Conservation (phyloP, 495 filamentous ascomycete genomes). For the Letharia columbiana region DNA sequence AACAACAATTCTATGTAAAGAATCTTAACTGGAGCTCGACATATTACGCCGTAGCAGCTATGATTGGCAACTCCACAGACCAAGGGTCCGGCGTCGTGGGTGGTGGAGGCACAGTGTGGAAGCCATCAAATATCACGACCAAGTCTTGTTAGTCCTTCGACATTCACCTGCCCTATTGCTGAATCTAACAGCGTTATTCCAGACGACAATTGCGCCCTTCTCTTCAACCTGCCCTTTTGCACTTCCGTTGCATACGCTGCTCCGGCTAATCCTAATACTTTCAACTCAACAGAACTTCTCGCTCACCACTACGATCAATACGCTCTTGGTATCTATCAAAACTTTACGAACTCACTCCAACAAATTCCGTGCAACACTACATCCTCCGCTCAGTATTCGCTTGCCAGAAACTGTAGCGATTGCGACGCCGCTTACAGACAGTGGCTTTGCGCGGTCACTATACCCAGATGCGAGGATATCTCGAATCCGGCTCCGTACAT, state of each 20-base stretch:
- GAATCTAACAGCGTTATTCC: constrained; percentile 18
- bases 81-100: constrained; percentile 44
- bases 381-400: constrained; percentile 64
- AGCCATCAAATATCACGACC: constrained; percentile 58
- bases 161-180: constrained; percentile 13
- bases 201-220: constrained; percentile 70
- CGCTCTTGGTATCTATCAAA: constrained; percentile 51
- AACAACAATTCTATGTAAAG: constrained; percentile 77
- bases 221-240: constrained; percentile 80
- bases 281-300: constrained; percentile 29
- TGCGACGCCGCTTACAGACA: constrained; percentile 76
- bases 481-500: constrained; percentile 47
- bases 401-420: constrained; percentile 63
- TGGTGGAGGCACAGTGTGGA: constrained; percentile 66
- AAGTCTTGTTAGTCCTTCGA: constrained; percentile 53
- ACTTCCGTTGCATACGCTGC: constrained; percentile 82
- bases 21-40: constrained; percentile 59
- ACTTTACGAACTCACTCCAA: constrained; percentile 71
- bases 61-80: constrained; percentile 46
- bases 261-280: constrained; percentile 58
- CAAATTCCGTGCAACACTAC: constrained; percentile 79
- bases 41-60: constrained; percentile 65
- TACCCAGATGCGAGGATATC: constrained; percentile 85
- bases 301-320: constrained; percentile 62
- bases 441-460: constrained; percentile 90